Evolutionary conservation across 2,329 filamentous ascomycete species (phyloP), one percentile per base, ranked within the genome.

Genomic region (Fusarium metavorans): DNA sequence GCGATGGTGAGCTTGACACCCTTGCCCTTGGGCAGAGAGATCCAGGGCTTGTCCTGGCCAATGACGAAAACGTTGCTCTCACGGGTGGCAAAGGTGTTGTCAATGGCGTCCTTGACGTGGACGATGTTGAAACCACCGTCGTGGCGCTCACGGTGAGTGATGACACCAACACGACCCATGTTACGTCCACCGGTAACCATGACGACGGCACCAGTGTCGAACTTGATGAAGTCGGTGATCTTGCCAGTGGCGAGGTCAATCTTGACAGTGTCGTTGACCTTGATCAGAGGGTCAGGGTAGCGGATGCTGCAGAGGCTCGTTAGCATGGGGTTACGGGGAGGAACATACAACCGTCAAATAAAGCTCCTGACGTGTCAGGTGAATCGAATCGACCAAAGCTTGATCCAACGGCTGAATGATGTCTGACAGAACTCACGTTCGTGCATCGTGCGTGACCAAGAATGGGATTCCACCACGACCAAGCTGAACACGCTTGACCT

Each of bases 381-480:
- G 74, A 82, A 79, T 80, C 78, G 83, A 87, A 88, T 89, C 88
- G 84, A 90, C 95, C 95, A 97, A 97, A 98, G 91, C 94, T 97
- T 97, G 95, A 94, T 96, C 95, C 96, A 98, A 98, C 96, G 96
- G 93, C 96, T 98, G 96, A 98, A 95, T 97, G 95, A 98, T 95
- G 93, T 94, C 89, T 91, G 89, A 92, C 89, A 93, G 91, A 93
- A 98, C 96, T 98, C 91, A 99, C 96, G 97, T 99, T 95, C 97
- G 94, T 90, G 97, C 97, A 97, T 99, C 97, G 94, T 99, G 97
- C 95, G 97, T 99, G 94, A 99, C 97, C 95, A 98, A 98, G 95
- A 98, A 99, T 97, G 97, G 97, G 93, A 99, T 97, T 91, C 95
- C 97, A 89, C 97, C 97, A 89, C 95, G 96, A 91, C 97, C 97